phyloP scores from a whole-genome alignment of 805 yeast species.

The Deakozyma indianensis region DNA sequence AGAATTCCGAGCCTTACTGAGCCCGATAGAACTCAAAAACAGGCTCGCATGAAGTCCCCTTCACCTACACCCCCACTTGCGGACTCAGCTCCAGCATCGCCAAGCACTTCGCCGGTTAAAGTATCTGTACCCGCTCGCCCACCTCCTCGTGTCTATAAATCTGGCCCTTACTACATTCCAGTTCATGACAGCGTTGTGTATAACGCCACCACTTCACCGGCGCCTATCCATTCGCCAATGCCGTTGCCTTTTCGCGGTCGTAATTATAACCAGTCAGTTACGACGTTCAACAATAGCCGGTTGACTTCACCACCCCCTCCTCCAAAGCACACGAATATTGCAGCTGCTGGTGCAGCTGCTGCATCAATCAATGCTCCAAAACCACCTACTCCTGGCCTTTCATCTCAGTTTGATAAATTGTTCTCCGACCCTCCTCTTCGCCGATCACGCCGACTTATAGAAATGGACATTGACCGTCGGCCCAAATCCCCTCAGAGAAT shows the following conservation, averaged over 20 bases:
- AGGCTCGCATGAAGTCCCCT: background rate
- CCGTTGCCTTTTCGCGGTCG: background rate
- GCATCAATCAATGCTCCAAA: background rate
- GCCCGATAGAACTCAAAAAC: slow-evolving; percentile 1
- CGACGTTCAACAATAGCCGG: background rate
- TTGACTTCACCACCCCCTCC: background rate
- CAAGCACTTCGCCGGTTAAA: background rate
- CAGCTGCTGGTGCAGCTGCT: background rate
- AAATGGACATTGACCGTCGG: background rate
- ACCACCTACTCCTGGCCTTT: background rate
- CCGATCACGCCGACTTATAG: background rate
- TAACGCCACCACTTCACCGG: background rate
- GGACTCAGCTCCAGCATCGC: background rate
- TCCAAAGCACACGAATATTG: background rate
- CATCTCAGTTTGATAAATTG: background rate
- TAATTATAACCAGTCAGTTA: background rate
- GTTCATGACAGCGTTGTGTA: background rate
- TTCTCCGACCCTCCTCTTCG: background rate
- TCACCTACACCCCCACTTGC: background rate
- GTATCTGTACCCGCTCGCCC: background rate
- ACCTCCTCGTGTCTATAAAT: background rate
- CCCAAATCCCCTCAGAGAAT: background rate
- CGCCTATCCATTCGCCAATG: background rate
- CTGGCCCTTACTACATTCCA: background rate
- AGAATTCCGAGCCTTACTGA: background rate